phyloP scores from a whole-genome alignment of 2,329 filamentous ascomycete genomes.

The Ceratocystis destructans region DNA sequence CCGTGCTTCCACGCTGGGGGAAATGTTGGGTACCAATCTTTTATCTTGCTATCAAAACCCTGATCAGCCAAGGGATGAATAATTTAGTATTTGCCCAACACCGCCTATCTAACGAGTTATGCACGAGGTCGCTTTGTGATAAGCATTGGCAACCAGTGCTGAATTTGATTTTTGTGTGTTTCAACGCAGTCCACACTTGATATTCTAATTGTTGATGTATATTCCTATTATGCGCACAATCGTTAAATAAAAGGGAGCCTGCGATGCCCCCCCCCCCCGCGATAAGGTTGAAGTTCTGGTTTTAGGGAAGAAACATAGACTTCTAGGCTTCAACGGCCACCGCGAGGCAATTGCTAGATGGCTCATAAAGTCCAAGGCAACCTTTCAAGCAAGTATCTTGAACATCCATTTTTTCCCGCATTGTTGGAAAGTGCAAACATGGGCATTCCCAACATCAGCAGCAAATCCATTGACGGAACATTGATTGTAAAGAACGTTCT shows the following conservation, averaged over 20 bases:
- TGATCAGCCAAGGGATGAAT: neutral
- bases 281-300: too few relatives aligned
- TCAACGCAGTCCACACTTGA: neutral
- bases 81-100: slow-evolving; percentile 2
- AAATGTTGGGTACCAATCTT: slow-evolving; percentile 16
- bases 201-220: too few relatives aligned
- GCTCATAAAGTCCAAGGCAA: too few relatives aligned
- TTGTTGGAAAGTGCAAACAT: slow-evolving; percentile 5
- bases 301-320: too few relatives aligned
- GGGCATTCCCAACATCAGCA: slow-evolving; percentile 13
- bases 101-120: neutral
- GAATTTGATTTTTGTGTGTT: neutral
- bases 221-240: too few relatives aligned
- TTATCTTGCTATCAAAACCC: neutral
- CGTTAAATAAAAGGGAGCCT: too few relatives aligned
- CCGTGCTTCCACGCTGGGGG: slow-evolving; percentile 1
- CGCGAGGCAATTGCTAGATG: too few relatives aligned
- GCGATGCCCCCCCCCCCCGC: too few relatives aligned
- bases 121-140: neutral
- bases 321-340: too few relatives aligned
- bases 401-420: neutral
- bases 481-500: neutral
- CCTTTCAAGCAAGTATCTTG: neutral
- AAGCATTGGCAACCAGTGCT: neutral
- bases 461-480: slow-evolving; percentile 6